Percentiles rank a stretch among this genome's conserved stretches.
These are phyloP conservation scores for Cryptosporidium parvum DNA, from an alignment of 169 alveolate genomes.

Conservation along the genomic window DNA sequence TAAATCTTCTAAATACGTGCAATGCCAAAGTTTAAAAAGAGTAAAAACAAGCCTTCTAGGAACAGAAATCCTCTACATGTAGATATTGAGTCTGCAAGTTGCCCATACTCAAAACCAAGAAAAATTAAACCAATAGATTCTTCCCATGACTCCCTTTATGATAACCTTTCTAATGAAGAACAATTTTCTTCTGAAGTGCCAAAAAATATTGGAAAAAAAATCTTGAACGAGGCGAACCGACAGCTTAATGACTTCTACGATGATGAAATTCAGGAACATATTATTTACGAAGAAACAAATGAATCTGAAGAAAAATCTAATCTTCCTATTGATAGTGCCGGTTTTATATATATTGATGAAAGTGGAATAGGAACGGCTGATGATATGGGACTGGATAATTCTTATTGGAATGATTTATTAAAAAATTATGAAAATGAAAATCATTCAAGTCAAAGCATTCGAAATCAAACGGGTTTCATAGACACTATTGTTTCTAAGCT, in stretches of 20 bases:
- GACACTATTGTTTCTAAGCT: background rate
- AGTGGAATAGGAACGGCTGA: conserved; percentile 13
- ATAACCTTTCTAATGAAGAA: conserved; percentile 67
- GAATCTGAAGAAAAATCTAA: conserved; percentile 55
- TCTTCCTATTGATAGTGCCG: conserved; percentile 74
- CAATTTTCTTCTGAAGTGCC: conserved; percentile 31
- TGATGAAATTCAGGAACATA: background rate
- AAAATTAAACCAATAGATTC: conserved; percentile 6
- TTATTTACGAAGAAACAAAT: background rate
- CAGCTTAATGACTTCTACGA: conserved; percentile 38
- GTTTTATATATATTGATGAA: conserved; percentile 26
- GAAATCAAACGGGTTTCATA: background rate
- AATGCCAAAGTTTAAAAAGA: conserved; percentile 52
- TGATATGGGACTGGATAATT: conserved; percentile 32
- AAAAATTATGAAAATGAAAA: background rate
- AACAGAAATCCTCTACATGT: conserved; percentile 56
- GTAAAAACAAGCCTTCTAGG: conserved; percentile 16
- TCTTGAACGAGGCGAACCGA: conserved; percentile 33
- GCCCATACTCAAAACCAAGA: conserved; percentile 14
- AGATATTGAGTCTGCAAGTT: conserved; percentile 58
- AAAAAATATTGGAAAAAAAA: conserved; percentile 26
- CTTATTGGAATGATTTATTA: conserved; percentile 53
- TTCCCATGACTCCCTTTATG: conserved; percentile 22
- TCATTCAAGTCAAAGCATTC: background rate
- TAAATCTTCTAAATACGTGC: background rate